phyloP scores from a whole-genome alignment of 192 early-diverging fungal species.

The Dimargaris xerosporica region DNA sequence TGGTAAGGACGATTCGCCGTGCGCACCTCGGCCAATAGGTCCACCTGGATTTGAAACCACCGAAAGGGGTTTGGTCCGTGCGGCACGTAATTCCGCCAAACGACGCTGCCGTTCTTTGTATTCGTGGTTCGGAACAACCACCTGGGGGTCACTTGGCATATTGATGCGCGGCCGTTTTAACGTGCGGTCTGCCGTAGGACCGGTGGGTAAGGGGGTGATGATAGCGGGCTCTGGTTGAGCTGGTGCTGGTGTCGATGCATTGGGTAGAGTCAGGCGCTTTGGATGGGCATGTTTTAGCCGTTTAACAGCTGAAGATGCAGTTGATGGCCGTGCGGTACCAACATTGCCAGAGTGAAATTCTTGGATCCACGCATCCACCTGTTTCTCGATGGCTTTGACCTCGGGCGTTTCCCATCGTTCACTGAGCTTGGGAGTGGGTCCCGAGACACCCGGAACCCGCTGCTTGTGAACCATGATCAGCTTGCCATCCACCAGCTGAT shows the following conservation, averaged over 20 bases:
- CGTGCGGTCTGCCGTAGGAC: neutral
- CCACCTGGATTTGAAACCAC: no score
- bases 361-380: constrained; percentile 32
- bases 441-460: constrained; percentile 16
- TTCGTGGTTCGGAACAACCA: neutral
- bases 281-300: no score
- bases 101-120: neutral
- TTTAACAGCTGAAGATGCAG: no score
- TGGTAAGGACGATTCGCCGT: neutral
- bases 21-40: no score
- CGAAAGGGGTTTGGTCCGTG: no score
- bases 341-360: constrained; percentile 23
- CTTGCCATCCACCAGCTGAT: constrained; percentile 31
- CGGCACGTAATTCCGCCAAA: neutral
- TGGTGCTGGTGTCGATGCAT: no score
- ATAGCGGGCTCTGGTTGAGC: no score
- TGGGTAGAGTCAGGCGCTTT: no score
- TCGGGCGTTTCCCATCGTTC: constrained; percentile 29
- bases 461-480: constrained; percentile 28
- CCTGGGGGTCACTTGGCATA: no score
- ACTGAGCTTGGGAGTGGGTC: constrained; percentile 24
- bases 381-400: constrained; percentile 29
- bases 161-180: constrained; percentile 7
- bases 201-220: no score
- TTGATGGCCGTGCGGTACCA: neutral